phyloP scores from a whole-genome alignment of 805 yeast genomes.

The Yarrowia deformans region DNA sequence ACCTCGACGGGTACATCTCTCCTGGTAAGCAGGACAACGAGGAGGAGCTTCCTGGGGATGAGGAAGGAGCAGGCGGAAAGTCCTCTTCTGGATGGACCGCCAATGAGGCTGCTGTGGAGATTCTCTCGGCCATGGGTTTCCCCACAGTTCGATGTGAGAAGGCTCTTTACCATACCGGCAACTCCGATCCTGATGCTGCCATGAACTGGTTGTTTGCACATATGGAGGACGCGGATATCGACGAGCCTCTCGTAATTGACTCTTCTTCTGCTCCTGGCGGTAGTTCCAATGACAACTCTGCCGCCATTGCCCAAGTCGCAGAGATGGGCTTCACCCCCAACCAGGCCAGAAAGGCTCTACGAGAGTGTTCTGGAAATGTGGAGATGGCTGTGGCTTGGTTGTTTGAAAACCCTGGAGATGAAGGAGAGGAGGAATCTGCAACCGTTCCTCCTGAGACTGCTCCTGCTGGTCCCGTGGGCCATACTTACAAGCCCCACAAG shows the following conservation, averaged over 20 bases:
- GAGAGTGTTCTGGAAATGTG: constrained; percentile 63
- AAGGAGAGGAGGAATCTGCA: constrained; percentile 45
- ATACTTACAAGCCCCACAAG: constrained; percentile 10
- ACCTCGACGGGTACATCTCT: constrained; percentile 55
- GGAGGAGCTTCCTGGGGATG: constrained; percentile 52
- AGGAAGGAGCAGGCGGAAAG: constrained; percentile 41
- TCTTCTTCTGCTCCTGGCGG: constrained; percentile 12
- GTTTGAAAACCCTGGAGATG: constrained; percentile 79
- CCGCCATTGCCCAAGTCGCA: constrained; percentile 57
- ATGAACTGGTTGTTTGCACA: constrained; percentile 91
- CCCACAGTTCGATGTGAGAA: constrained; percentile 67
- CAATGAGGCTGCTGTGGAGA: constrained; percentile 59
- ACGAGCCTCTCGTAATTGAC: constrained; percentile 60
- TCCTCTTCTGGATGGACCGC: constrained; percentile 51
- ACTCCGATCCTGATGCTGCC: constrained; percentile 69
- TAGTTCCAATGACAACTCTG: constrained; percentile 45
- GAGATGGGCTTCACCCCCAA: constrained; percentile 80
- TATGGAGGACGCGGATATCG: constrained; percentile 83
- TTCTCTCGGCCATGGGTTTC: constrained; percentile 86
- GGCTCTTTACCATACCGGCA: constrained; percentile 78
- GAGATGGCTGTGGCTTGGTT: constrained; percentile 92
- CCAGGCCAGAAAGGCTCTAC: constrained; percentile 76
- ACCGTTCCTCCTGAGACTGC: constrained; percentile 42
- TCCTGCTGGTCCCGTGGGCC: constrained; percentile 47
- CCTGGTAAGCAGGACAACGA: constrained; percentile 56